Evolutionary conservation across 345 rosid genomes (phyloP).

Genomic region (Salix exigua): DNA sequence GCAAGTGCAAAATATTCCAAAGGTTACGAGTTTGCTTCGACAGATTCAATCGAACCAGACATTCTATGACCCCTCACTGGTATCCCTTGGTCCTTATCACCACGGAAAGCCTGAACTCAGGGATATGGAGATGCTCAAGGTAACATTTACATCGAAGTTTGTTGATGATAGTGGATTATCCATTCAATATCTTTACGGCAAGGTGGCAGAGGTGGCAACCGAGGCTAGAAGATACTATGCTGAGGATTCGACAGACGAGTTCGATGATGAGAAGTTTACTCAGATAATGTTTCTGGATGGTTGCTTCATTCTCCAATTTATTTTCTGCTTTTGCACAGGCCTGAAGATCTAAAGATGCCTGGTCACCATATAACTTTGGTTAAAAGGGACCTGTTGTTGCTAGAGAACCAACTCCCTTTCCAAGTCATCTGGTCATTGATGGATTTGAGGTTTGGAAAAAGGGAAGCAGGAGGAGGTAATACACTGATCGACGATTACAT

Average conservation of each 20-base stretch:
- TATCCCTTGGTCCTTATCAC: slow-evolving; percentile 11
- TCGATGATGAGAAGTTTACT: not conserved
- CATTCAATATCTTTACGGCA: too few species aligned
- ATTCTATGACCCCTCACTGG: not conserved
- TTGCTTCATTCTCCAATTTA: not conserved
- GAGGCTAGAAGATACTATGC: not conserved
- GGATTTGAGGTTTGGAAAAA: too few species aligned
- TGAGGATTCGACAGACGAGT: not conserved
- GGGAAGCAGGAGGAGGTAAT: not conserved
- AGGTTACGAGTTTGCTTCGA: not conserved
- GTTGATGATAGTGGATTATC: not conserved
- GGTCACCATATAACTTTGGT: not conserved
- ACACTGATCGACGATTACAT: not conserved
- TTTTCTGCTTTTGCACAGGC: not conserved
- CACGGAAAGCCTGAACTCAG: not conserved
- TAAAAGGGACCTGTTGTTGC: slow-evolving; percentile 21
- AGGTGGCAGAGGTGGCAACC: too few species aligned
- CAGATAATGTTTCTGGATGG: not conserved
- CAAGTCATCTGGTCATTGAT: slow-evolving; percentile 7
- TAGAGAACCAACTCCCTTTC: slow-evolving; percentile 32
- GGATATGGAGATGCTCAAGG: not conserved
- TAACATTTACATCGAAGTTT: not conserved
- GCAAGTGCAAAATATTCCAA: not conserved
- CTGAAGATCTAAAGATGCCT: not conserved
- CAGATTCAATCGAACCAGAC: not conserved